Evolutionary conservation across 1,139 yeast species (phyloP).

Genomic region (Pichia sp.): DNA sequence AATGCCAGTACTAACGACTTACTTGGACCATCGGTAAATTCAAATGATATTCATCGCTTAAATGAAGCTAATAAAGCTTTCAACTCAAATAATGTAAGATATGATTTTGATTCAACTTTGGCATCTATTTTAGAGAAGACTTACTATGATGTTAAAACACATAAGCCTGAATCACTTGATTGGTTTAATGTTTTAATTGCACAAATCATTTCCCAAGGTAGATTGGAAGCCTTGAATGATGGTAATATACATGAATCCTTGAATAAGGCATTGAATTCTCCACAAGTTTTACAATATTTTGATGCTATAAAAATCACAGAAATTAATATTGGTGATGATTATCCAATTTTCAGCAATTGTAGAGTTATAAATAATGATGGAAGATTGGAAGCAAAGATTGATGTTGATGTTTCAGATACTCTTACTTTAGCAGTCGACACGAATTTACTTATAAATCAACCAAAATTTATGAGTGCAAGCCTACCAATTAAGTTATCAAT

Average conservation of each 20-base stretch:
- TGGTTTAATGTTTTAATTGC: conserved; percentile 96
- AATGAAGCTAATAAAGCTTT: conserved; percentile 9
- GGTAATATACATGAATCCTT: conserved; percentile 80
- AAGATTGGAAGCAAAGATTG: conserved; percentile 82
- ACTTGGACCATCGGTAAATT: not conserved
- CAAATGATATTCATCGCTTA: conserved; percentile 4
- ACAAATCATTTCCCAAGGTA: conserved; percentile 77
- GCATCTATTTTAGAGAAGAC: conserved; percentile 60
- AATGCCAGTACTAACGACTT: not conserved
- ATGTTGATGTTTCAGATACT: conserved; percentile 86
- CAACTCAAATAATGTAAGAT: conserved; percentile 4
- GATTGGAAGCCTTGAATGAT: conserved; percentile 77
- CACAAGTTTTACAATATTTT: conserved; percentile 45
- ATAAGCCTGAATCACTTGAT: conserved; percentile 83
- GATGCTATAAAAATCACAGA: conserved; percentile 78
- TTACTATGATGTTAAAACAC: conserved; percentile 83
- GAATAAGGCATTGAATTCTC: conserved; percentile 37
- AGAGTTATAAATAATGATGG: conserved; percentile 57
- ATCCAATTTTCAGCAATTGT: conserved; percentile 92
- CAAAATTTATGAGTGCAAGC: conserved; percentile 77
- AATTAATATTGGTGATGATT: conserved; percentile 89
- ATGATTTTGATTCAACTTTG: conserved; percentile 9
- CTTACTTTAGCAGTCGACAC: conserved; percentile 88
- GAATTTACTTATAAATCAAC: conserved; percentile 71
- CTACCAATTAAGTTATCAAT: conserved; percentile 79